A percentile compares a stretch with the other conserved stretches of the same genome.
Conservation (phyloP, 2,329 filamentous ascomycete genomes). For the Colletotrichum tropicale region DNA sequence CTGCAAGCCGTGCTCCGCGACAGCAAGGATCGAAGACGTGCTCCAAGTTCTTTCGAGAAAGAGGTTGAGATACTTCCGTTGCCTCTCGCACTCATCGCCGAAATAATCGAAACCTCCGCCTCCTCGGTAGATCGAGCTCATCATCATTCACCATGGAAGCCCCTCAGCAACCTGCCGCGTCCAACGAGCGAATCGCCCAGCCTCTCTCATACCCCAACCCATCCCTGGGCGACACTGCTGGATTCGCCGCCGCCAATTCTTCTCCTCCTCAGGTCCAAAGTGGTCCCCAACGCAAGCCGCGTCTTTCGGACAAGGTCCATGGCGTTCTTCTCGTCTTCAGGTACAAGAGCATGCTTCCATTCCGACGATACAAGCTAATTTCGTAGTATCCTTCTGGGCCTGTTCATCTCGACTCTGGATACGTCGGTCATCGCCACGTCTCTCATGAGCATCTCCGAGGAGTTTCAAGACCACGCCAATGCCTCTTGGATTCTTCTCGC, state of each 20-base stretch:
- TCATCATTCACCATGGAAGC: not conserved
- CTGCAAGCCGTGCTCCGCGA: not conserved
- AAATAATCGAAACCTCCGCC: not conserved
- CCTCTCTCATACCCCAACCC: slow-evolving; percentile 27
- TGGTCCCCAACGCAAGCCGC: not conserved
- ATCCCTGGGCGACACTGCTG: slow-evolving; percentile 26
- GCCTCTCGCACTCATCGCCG: not conserved
- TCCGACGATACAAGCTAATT: not conserved
- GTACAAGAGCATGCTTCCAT: slow-evolving; percentile 24
- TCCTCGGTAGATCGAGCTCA: not conserved
- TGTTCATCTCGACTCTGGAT: slow-evolving; percentile 62
- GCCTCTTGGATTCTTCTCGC: slow-evolving; percentile 60
- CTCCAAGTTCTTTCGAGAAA: not conserved
- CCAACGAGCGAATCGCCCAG: not conserved
- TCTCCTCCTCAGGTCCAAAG: not conserved
- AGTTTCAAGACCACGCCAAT: slow-evolving; percentile 54
- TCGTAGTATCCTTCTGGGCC: slow-evolving; percentile 42
- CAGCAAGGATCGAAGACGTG: not conserved
- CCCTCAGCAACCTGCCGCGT: not conserved
- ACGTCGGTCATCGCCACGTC: slow-evolving; percentile 64
- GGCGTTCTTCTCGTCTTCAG: slow-evolving; percentile 38
- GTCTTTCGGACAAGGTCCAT: slow-evolving; percentile 18
- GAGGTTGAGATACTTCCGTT: not conserved
- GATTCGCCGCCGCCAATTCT: slow-evolving; percentile 1
- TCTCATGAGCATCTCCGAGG: slow-evolving; percentile 59